Percentiles rank a stretch among this genome's conserved stretches.
phyloP scores from a whole-genome alignment of 2,329 filamentous ascomycete species.

The Lithohypha guttulata region DNA sequence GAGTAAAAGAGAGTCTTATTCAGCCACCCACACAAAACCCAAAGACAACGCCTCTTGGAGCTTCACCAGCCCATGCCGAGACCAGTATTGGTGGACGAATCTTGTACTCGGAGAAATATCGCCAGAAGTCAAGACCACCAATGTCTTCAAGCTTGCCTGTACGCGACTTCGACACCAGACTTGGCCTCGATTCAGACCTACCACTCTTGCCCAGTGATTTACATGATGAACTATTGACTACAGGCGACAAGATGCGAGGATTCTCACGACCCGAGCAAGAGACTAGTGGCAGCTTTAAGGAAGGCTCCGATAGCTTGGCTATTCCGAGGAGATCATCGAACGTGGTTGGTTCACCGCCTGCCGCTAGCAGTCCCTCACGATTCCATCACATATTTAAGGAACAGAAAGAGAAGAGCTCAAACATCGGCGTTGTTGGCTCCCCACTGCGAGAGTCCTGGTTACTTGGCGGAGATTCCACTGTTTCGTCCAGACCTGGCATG shows the following conservation, averaged over 20 bases:
- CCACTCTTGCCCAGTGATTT: slow-evolving; percentile 56
- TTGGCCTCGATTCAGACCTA: slow-evolving; percentile 81
- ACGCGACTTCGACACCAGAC: slow-evolving; percentile 52
- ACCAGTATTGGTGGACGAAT: slow-evolving; percentile 53
- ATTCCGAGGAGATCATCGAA: slow-evolving; percentile 38
- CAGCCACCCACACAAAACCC: slow-evolving; percentile 61
- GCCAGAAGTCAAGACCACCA: slow-evolving; percentile 39
- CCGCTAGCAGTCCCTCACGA: slow-evolving; percentile 48
- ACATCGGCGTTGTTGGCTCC: slow-evolving; percentile 50
- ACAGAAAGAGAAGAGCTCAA: slow-evolving; percentile 38
- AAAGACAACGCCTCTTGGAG: slow-evolving; percentile 46
- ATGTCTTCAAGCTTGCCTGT: slow-evolving; percentile 51
- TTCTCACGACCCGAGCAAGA: slow-evolving; percentile 50
- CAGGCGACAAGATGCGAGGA: slow-evolving; percentile 49
- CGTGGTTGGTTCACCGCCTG: slow-evolving; percentile 45
- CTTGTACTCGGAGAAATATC: slow-evolving; percentile 55
- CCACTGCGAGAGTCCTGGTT: slow-evolving; percentile 51
- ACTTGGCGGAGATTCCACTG: slow-evolving; percentile 13
- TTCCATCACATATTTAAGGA: slow-evolving; percentile 51
- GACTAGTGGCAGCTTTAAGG: slow-evolving; percentile 32
- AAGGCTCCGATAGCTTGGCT: slow-evolving; percentile 41
- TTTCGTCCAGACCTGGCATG: slow-evolving; percentile 9
- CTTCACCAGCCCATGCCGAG: slow-evolving; percentile 53
- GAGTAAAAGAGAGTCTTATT: slow-evolving; percentile 50
- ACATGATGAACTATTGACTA: slow-evolving; percentile 52